Evolutionary conservation across 139 green algal species (phyloP), one percentile per base, ranked within the genome.

Genomic region (Chlorella sp.): DNA sequence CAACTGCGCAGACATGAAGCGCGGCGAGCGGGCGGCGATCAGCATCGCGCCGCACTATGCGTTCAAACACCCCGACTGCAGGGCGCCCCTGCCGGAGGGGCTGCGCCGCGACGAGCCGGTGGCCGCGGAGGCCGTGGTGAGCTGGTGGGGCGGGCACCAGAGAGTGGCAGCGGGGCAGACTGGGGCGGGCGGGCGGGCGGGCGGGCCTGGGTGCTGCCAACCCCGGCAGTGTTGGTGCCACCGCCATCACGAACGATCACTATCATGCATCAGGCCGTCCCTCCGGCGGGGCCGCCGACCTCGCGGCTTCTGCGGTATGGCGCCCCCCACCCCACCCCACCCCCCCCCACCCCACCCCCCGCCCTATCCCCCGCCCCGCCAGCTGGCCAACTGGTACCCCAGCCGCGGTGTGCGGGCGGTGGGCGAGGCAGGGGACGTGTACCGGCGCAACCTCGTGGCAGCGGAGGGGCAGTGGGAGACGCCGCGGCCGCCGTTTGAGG

Each of bases 381-480:
- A 87, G 76, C 82, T 85, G 63, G 27, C 62, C 27, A 59, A 31
- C 35, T 66, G 64, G 29, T 56, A 29, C 19, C 56, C 29, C 1
- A 58, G 41, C 46, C 40, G n/a, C 40, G 65, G 60, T 17, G 78
- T 80, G 31, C 38, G 46, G 8, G 62, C 73, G n/a, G 78, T 79
- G 19, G 61, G 62, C n/a, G 35, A 31, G 0, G 31, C 31, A 33
- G 67, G 50, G 9, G 79, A 83, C 68, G 77, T 90, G 8, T 83
- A 86, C 71, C 91, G 89, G 77, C 67, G 72, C 33, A 83, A 80
- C 31, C 48, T 92, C 50, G 40, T 29, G 29, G 79, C 89, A 43
- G 86, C 81, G 19, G 68, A 80, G 27, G 77, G 82, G n/a, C n/a
- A n/a, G n/a, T 97, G 89, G 89, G 93, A 97, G 79, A 88, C 73